A percentile compares a stretch with the other conserved stretches of the same genome.
Conservation (phyloP, 1,284 basidiomycete species). For the Meira miltonrushii region DNA sequence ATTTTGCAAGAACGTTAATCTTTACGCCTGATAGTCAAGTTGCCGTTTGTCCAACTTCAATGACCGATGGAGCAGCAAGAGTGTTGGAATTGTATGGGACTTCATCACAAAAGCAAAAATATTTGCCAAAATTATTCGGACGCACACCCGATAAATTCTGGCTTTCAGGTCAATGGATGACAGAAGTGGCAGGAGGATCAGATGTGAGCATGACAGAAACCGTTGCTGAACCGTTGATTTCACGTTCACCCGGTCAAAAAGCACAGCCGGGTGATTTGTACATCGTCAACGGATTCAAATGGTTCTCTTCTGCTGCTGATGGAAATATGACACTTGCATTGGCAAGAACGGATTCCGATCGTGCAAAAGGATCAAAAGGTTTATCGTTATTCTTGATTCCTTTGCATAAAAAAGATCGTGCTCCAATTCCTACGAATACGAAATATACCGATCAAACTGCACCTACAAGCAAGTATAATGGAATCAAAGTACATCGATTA, state of each 20-base stretch:
- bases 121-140: slow-evolving; percentile 60
- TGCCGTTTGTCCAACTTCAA: slow-evolving; percentile 57
- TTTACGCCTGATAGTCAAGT: slow-evolving; percentile 27
- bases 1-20: slow-evolving; percentile 22
- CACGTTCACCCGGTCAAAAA: slow-evolving; percentile 54
- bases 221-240: slow-evolving; percentile 55
- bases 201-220: slow-evolving; percentile 74
- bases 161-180: slow-evolving; percentile 67
- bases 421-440: slow-evolving; percentile 52
- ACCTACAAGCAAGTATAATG: slow-evolving; percentile 56
- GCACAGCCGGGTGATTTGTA: slow-evolving; percentile 18
- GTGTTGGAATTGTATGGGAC: slow-evolving; percentile 67
- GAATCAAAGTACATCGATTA: slow-evolving; percentile 66
- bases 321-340: slow-evolving; percentile 67
- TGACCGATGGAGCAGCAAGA: slow-evolving; percentile 67
- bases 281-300: slow-evolving; percentile 36
- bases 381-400: slow-evolving; percentile 70
- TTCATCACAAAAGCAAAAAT: slow-evolving; percentile 59
- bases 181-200: slow-evolving; percentile 67
- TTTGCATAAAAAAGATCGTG: slow-evolving; percentile 54
- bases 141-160: slow-evolving; percentile 64
- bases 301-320: slow-evolving; percentile 79
- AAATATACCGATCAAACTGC: slow-evolving; percentile 1
- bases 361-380: slow-evolving; percentile 50
- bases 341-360: slow-evolving; percentile 60